A percentile compares a stretch with the other conserved stretches of the same genome.
phyloP scores from a whole-genome alignment of 345 rosid species.

The Hevea brasiliensis region DNA sequence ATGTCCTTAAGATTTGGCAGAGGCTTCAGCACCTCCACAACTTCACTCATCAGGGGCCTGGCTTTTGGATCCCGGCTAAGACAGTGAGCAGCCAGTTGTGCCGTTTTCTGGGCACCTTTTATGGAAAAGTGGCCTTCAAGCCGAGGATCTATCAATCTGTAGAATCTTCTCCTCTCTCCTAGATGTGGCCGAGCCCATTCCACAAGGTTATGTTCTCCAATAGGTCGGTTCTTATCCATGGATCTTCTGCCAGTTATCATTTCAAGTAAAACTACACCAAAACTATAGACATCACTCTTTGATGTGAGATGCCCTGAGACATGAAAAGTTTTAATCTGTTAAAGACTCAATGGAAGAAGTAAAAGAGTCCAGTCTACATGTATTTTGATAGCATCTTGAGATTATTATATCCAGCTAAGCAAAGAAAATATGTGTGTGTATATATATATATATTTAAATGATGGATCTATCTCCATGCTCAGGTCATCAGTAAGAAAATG shows the following conservation, averaged over 20 bases:
- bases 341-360: conserved; percentile 1
- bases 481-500: not conserved
- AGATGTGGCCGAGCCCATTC: conserved; percentile 89
- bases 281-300: conserved; percentile 93
- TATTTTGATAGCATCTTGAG: too few species aligned
- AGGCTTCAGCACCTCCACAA: conserved; percentile 66
- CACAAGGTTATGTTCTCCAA: conserved; percentile 74
- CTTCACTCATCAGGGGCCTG: conserved; percentile 81
- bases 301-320: conserved; percentile 83
- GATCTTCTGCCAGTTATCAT: conserved; percentile 91
- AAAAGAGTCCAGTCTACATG: not conserved
- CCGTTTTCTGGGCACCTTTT: conserved; percentile 78
- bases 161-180: conserved; percentile 74
- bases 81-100: conserved; percentile 75
- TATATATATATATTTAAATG: too few species aligned
- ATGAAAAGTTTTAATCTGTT: not conserved
- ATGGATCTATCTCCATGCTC: too few species aligned
- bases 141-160: conserved; percentile 77
- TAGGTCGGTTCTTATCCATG: conserved; percentile 93
- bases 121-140: conserved; percentile 85
- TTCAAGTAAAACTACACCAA: conserved; percentile 92
- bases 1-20: conserved; percentile 74
- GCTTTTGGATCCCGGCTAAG: conserved; percentile 81
- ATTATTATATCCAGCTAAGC: too few species aligned
- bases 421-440: too few species aligned